Conservation (phyloP, 768 basidiomycete species). For the Hypsizygus marmoreus region DNA sequence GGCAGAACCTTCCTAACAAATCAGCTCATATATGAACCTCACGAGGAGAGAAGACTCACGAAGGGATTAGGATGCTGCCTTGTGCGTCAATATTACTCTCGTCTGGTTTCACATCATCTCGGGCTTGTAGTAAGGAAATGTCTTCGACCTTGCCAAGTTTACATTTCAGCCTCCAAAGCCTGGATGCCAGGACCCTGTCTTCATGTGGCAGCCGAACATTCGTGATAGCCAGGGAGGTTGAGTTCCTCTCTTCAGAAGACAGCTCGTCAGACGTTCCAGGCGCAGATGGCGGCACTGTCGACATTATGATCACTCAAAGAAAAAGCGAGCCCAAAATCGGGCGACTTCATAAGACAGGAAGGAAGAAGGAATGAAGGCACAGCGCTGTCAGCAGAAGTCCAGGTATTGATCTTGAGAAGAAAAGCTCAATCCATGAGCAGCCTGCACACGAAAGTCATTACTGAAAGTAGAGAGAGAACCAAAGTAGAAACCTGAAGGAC, state of each 20-base stretch:
- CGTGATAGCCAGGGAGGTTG: conserved; percentile 12
- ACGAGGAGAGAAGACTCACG: conserved; percentile 27
- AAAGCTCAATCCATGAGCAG: no score
- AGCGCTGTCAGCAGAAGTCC: no score
- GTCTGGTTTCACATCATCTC: conserved; percentile 3
- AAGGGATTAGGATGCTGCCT: conserved; percentile 37
- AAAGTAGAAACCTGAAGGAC: no score
- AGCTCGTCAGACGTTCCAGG: conserved; percentile 5
- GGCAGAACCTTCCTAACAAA: conserved; percentile 43
- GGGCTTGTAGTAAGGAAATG: conserved; percentile 18
- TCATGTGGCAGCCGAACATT: conserved; percentile 32
- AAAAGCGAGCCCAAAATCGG: no score
- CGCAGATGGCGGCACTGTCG: background rate
- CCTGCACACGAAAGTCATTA: no score
- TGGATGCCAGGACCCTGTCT: conserved; percentile 24
- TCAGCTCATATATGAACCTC: conserved; percentile 15
- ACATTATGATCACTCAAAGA: no score
- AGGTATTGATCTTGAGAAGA: no score
- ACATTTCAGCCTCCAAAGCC: conserved; percentile 34
- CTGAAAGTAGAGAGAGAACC: no score
- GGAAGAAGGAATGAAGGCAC: no score
- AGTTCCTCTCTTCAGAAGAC: background rate
- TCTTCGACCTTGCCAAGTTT: conserved; percentile 25
- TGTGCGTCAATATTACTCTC: conserved; percentile 23
- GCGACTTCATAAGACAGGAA: no score